Evolutionary conservation across 2,329 filamentous ascomycete genomes (phyloP).

Genomic region (Didymella sp.): DNA sequence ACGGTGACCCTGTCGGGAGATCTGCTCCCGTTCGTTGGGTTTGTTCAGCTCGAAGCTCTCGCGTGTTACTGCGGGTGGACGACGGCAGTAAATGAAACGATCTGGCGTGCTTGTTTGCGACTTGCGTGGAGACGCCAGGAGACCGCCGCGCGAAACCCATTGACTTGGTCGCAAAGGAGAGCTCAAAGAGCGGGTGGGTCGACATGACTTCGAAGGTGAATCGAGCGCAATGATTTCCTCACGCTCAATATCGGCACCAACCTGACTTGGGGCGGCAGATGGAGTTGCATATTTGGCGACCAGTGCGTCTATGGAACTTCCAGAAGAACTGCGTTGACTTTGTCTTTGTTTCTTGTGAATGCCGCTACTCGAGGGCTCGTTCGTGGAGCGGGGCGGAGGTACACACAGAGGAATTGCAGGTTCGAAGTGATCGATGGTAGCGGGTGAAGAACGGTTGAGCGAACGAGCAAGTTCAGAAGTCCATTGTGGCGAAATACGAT

Average conservation of each 20-base stretch:
- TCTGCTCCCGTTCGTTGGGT: constrained; percentile 56
- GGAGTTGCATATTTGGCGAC: constrained; percentile 6
- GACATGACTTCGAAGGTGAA: background rate
- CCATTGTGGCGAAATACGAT: constrained; percentile 2
- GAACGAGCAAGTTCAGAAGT: constrained; percentile 13
- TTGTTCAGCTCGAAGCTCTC: constrained; percentile 63
- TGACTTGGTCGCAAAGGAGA: constrained; percentile 46
- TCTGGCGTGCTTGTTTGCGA: constrained; percentile 55
- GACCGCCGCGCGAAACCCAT: constrained; percentile 37
- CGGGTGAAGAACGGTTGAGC: constrained; percentile 21
- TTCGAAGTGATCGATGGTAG: background rate
- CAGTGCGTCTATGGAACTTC: constrained; percentile 10
- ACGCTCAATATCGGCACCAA: constrained; percentile 4
- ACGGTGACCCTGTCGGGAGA: constrained; percentile 53
- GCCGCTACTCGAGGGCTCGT: background rate
- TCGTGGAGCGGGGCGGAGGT: background rate
- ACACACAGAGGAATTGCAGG: background rate
- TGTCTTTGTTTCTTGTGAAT: background rate
- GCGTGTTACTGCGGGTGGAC: constrained; percentile 51
- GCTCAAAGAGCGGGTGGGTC: constrained; percentile 31
- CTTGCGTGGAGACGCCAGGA: constrained; percentile 26
- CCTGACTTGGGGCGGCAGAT: background rate
- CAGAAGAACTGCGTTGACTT: constrained; percentile 17
- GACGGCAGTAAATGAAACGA: constrained; percentile 63
- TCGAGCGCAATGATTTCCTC: background rate